Evolutionary conservation across 2,329 filamentous ascomycete genomes (phyloP), one percentile per base, ranked within the genome.

Genomic region (Furcasterigmium sp.): DNA sequence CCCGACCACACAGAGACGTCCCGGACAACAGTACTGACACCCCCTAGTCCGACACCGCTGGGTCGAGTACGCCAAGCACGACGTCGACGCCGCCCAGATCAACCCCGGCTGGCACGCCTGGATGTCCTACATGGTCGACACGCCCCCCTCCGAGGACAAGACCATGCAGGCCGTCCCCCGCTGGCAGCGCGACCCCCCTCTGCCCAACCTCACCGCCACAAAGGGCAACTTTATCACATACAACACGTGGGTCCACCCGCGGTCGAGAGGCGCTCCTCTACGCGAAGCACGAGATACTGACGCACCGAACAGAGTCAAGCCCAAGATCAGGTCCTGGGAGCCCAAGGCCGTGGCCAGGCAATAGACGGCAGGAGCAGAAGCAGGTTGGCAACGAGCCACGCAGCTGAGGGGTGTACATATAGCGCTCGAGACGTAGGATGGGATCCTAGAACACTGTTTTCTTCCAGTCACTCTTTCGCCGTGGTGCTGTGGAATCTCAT

Each of bases 71-170:
- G 91, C 89, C 72, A 78, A 87, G 66, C 76, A 87, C 57, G 89
- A 97, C 66, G 87, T 76, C 61, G 87, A 93, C 57, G 74, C 87
- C 49, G 80, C 80, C 46, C 88, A 96, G 43, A 87, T 96, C 57
- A 91, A 97, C 68, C 91, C 91, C 40, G 87, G 91, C 67, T 98
- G 93, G 93, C 93, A 97, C 70, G 89, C 87, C 23, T 98, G 93
- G 93, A 90, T 98, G 56, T 89, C 89, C 53, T 97, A 98, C 70
- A 73, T 83, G 69, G 84, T 95, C 57, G 90, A 97, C 67, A 86
- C 87, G 67, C 82, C 91, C 29, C 93, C 93, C 2, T 79, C 75
- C 29, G 68, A 85, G 58, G 93, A 98, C 63, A 71, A 82, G 41
- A 65, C 93, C 49, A 60, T 94, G 50, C 77, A 82, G 56, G 70